A percentile compares a stretch with the other conserved stretches of the same genome.
phyloP scores from a whole-genome alignment of 345 rosid genomes.

The Isatis tinctoria region DNA sequence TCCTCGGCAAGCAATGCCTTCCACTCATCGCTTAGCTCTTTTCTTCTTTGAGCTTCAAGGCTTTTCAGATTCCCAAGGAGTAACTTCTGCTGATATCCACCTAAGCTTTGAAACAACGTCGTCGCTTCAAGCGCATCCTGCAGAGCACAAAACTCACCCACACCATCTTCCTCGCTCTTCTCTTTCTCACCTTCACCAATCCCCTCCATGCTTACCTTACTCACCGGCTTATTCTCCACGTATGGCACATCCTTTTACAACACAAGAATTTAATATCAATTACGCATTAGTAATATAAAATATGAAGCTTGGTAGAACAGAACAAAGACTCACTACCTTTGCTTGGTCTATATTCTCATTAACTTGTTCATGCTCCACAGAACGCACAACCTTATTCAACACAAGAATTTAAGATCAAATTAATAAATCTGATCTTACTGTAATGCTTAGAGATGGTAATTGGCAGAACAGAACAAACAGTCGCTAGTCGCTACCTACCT shows the following conservation, averaged over 20 bases:
- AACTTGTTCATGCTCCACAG: not conserved
- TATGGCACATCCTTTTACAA: not conserved
- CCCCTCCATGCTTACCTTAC: not conserved
- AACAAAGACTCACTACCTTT: not conserved
- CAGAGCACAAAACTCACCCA: not conserved
- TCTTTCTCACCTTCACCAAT: not conserved
- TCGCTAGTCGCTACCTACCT: not conserved
- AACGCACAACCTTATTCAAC: not conserved
- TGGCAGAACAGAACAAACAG: not conserved
- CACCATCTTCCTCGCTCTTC: not conserved
- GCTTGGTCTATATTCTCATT: not conserved
- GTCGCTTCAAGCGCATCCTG: slow-evolving; percentile 1
- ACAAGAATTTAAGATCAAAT: not conserved
- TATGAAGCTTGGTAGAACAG: not conserved
- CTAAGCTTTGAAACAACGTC: not conserved
- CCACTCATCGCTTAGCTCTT: slow-evolving; percentile 1
- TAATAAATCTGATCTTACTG: not conserved
- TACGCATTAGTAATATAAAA: not conserved
- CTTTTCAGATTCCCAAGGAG: not conserved
- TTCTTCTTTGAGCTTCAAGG: not conserved
- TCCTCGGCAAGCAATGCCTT: slow-evolving; percentile 2
- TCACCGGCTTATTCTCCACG: not conserved
- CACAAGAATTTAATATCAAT: not conserved
- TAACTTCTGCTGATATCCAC: slow-evolving; percentile 6
- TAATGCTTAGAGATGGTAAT: not conserved